phyloP scores from a whole-genome alignment of 169 alveolate genomes.

The Eimeria zaria region DNA sequence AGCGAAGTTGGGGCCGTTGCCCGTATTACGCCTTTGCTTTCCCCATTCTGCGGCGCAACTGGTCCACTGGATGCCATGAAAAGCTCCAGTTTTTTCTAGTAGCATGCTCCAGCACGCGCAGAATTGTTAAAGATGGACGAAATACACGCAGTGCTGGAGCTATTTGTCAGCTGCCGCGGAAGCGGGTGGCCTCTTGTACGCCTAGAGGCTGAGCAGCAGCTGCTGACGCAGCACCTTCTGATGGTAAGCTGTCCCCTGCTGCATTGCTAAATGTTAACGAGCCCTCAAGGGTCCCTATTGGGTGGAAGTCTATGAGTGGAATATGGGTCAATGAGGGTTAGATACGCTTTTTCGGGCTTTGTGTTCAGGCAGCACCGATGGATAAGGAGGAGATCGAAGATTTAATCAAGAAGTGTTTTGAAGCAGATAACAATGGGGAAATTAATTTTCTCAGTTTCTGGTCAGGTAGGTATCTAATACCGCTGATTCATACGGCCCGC shows the following conservation, averaged over 20 bases:
- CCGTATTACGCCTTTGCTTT: neutral
- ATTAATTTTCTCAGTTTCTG: slow-evolving; percentile 81
- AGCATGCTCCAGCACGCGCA: slow-evolving; percentile 23
- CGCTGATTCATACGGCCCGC: neutral
- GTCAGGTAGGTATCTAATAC: slow-evolving; percentile 48
- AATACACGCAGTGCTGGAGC: slow-evolving; percentile 80
- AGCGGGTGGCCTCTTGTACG: slow-evolving; percentile 81
- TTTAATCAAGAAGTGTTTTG: slow-evolving; percentile 62
- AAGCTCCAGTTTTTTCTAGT: neutral
- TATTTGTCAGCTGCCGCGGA: slow-evolving; percentile 83
- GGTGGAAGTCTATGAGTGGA: neutral
- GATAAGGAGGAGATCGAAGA: slow-evolving; percentile 64
- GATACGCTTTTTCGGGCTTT: neutral
- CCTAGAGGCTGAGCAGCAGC: slow-evolving; percentile 58
- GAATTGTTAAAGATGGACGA: slow-evolving; percentile 46
- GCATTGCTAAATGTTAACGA: neutral
- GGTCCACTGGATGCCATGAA: slow-evolving; percentile 24
- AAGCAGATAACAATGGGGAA: slow-evolving; percentile 67
- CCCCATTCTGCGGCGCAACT: neutral
- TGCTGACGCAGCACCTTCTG: slow-evolving; percentile 81
- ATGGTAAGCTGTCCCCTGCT: slow-evolving; percentile 9
- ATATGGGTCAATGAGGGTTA: neutral
- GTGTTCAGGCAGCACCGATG: slow-evolving; percentile 66
- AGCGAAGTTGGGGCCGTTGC: neutral
- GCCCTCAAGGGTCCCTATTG: neutral